A percentile compares a stretch with the other conserved stretches of the same genome.
Conservation (phyloP, 805 yeast genomes). For the Kluyveromyces siamensis region DNA sequence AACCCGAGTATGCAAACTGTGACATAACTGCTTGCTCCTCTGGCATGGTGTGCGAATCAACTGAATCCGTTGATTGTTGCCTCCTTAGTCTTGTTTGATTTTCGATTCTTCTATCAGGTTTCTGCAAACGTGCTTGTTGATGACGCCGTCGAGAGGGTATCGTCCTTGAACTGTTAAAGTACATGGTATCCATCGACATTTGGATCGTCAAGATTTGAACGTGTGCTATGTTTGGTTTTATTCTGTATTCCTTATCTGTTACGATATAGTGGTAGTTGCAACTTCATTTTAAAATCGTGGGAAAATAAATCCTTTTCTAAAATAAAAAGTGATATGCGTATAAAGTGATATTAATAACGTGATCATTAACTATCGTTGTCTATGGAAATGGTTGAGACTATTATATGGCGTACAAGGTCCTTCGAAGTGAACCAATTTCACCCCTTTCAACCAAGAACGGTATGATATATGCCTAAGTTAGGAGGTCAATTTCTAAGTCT, state of each 20-base stretch:
- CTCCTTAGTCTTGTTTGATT: not conserved
- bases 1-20: constrained; percentile 1
- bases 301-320: not conserved
- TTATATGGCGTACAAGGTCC: no score
- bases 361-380: no score
- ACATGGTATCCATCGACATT: constrained; percentile 28
- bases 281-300: not conserved
- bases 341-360: not conserved
- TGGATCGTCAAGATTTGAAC: not conserved
- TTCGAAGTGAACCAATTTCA: no score
- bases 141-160: constrained; percentile 14
- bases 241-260: not conserved
- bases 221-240: not conserved
- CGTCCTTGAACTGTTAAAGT: constrained; percentile 25
- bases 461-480: no score
- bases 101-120: constrained; percentile 5
- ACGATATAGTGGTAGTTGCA: not conserved
- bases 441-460: no score
- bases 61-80: constrained; percentile 1
- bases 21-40: not conserved
- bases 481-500: no score
- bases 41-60: not conserved
- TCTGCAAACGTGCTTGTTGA: constrained; percentile 7
- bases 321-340: not conserved
- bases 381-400: no score